Base-by-base conservation (phyloP, 1,139 yeast genomes). In the Pichia cactophila region DNA sequence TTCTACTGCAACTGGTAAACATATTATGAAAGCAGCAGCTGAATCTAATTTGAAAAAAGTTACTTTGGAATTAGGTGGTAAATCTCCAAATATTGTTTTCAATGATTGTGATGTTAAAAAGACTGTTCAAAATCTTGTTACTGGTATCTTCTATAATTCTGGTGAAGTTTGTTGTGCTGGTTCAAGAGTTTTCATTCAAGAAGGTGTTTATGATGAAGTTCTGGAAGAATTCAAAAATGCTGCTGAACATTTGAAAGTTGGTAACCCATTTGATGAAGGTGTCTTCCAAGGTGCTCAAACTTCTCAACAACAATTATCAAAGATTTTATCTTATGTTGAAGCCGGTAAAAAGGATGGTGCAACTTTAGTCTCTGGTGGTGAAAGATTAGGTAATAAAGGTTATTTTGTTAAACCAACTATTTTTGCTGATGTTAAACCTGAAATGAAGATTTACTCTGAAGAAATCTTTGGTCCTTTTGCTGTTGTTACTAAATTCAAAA, bases 91-190 rank as follows among this genome's bases (percentile, higher is more conserved):
- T 65, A 74, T 86, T 58, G 81, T 86, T 50, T 85, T 86, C 63
- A 76, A 77, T 56, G 94, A 86, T 67, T 83, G 85, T 58, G 78
- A 86, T 62, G 61, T 84, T 46, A 80, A 78, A 26, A 70, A 71
- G 56, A 78, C 95, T 52, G 75, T 85, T 52, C 72, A 76, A 61
- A 75, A 78, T 66, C 70, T 81, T 56, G 73, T 76, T 54, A 66
- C 69, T 45, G 86, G 86, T 66, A 81, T 81, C 58, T 80, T 80
- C 76, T 80, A 75, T 74, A 86, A 86, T 70, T 82, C 88, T 57
- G 95, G 95, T 66, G 94, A 86, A 71, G 86, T 85, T 46, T 86
- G 95, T 68, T 82, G 87, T 59, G 90, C 95, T 48, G 90, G 92
- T 59, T 85, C 94, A 42, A 79, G 95, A 74, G 74, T 86, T 55